Conservation (phyloP, 2,329 filamentous ascomycete genomes). For the Ophiostoma australiae region DNA sequence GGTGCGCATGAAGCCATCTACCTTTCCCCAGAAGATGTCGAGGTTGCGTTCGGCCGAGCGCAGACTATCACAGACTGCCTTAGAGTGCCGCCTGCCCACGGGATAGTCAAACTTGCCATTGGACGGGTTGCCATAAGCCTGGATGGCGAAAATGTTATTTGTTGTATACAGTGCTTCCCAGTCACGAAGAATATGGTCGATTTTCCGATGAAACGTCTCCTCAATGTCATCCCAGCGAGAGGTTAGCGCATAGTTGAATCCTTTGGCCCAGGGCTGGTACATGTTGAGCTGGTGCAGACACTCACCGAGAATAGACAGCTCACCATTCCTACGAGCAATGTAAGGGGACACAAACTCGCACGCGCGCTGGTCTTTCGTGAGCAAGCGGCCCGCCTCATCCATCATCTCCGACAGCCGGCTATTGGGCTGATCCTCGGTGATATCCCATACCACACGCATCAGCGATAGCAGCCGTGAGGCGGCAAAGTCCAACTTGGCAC, state of each 20-base stretch:
- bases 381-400: background rate
- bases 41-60: background rate
- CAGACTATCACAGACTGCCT: background rate
- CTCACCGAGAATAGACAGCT: background rate
- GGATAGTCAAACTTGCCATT: background rate
- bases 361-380: background rate
- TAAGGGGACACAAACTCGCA: background rate
- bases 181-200: background rate
- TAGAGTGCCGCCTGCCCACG: background rate
- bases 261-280: background rate
- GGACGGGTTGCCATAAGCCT: background rate
- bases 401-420: too few species aligned
- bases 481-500: background rate
- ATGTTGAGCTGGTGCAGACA: background rate
- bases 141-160: background rate
- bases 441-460: too few species aligned
- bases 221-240: background rate
- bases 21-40: background rate
- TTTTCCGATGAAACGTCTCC: background rate
- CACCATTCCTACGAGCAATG: background rate
- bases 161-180: background rate
- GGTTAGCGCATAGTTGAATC: background rate
- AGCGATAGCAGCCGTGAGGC: background rate
- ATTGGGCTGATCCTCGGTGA: too few species aligned
- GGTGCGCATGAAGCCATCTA: background rate